Evolutionary conservation across 1,139 yeast species (phyloP), one percentile per base, ranked within the genome.

Genomic region (Pichia sp.): DNA sequence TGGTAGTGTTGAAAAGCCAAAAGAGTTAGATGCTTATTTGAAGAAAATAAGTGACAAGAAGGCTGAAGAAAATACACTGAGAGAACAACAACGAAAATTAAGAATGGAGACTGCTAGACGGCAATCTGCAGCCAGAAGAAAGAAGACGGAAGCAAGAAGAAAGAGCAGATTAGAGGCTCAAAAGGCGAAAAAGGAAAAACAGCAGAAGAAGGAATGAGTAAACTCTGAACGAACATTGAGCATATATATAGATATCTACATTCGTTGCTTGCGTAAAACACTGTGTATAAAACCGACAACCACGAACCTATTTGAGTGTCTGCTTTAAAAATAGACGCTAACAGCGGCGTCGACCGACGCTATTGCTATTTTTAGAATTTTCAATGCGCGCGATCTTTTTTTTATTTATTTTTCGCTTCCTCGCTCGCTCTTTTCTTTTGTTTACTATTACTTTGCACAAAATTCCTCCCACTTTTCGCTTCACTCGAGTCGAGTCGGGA

Each of bases 111-210:
- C 45, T 1, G 58, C 61, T 3, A 48, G 51, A 30, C 39, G 52
- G 29, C 49, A 56, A 23, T 48, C 55, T 6, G 56, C 47, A 22
- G 48, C 48, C 13, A 45, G 60, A 32, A 50, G 53, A 24, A 50
- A 46, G 19, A 44, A 50, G 25, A 54, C 59, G 3, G 60, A 54
- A 29, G 60, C 52, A 33, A 42, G 60, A 29, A 31, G 48, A 15
- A 42, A 43, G 29, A 31, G 31, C 13, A 20, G 48, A 10, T 19
- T 40, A n/a, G 34, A 31, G 9, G 31, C 31, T 1, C 43, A 48
- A 21, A 31, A 29, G 19, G 33, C 23, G 14, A 32, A 33, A 9
- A 35, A 36, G 21, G 31, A n/a, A n/a, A n/a, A n/a, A n/a, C n/a
- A 36, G 27, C 15, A 13, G 8, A 30, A 25, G 20, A 19, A 26